Percentiles rank a stretch among this genome's conserved stretches.
Evolutionary conservation across 1,284 basidiomycete genomes (phyloP).

Genomic region (Amylostereum chailletii): DNA sequence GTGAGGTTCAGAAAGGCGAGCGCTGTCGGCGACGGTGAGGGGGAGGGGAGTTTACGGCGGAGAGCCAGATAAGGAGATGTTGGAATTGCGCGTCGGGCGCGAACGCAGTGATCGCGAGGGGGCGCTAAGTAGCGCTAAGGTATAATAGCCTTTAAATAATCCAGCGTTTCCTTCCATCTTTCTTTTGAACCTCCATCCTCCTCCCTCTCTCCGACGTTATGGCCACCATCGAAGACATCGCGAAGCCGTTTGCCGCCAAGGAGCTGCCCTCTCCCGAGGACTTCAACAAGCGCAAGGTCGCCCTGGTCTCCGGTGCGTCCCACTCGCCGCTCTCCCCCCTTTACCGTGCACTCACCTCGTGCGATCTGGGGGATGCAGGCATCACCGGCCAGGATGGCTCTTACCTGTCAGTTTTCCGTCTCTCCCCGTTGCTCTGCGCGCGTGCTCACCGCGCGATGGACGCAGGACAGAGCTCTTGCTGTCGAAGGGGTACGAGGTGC

Average conservation of each 20-base stretch:
- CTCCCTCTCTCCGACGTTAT: background rate
- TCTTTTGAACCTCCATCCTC: background rate
- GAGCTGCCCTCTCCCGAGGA: slow-evolving; percentile 66
- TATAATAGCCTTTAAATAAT: no score
- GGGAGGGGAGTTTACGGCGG: no score
- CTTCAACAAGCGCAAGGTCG: slow-evolving; percentile 81
- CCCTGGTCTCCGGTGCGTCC: slow-evolving; percentile 74
- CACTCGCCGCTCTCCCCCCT: background rate
- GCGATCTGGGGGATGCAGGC: slow-evolving; percentile 34
- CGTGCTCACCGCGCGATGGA: slow-evolving; percentile 6
- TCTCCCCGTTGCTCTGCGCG: slow-evolving; percentile 8
- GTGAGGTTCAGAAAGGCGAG: no score
- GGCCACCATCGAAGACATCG: slow-evolving; percentile 22
- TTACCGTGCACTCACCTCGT: background rate
- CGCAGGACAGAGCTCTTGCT: slow-evolving; percentile 74
- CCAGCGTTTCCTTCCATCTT: background rate
- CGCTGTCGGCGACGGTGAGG: no score
- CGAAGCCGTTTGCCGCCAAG: slow-evolving; percentile 37
- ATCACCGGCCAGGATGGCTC: slow-evolving; percentile 92
- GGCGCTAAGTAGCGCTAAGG: no score
- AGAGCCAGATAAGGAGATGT: no score
- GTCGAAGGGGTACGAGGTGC: slow-evolving; percentile 84
- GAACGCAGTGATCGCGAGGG: no score
- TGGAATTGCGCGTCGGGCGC: no score
- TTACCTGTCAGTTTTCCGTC: slow-evolving; percentile 53